These are phyloP conservation scores for Rhodotorula diobovata DNA, from an alignment of 768 basidiomycete genomes.

Conservation along the genomic window DNA sequence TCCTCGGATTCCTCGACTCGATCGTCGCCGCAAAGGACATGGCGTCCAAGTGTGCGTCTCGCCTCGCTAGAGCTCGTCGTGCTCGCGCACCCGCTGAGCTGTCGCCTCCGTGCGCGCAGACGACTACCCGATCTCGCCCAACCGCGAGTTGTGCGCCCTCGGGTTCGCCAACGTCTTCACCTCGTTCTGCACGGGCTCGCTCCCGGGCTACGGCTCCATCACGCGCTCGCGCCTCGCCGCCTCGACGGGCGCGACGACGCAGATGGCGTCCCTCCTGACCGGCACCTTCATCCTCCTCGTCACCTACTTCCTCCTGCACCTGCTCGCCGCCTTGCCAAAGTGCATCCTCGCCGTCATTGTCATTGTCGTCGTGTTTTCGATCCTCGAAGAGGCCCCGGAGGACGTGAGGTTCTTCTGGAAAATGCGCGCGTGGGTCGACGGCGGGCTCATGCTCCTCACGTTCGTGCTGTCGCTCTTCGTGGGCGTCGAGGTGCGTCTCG, in stretches of 20 bases:
- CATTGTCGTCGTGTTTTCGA: conserved; percentile 53
- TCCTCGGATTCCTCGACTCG: conserved; percentile 88
- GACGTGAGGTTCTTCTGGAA: conserved; percentile 56
- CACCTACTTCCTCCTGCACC: conserved; percentile 83
- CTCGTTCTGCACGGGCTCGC: conserved; percentile 77
- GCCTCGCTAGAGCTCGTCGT: too few relatives aligned
- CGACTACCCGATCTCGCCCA: conserved; percentile 55
- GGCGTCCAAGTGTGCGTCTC: not conserved
- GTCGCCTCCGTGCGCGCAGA: not conserved
- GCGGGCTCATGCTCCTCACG: conserved; percentile 78
- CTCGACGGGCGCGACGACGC: conserved; percentile 79
- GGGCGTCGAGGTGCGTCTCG: conserved; percentile 65
- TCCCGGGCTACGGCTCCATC: conserved; percentile 90
- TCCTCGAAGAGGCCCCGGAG: conserved; percentile 79
- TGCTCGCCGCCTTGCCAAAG: conserved; percentile 80
- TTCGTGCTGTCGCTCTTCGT: conserved; percentile 82
- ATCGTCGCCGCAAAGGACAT: conserved; percentile 88
- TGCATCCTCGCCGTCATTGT: conserved; percentile 84
- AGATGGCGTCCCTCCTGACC: conserved; percentile 58
- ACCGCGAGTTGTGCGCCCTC: conserved; percentile 90
- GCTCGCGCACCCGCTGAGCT: too few relatives aligned
- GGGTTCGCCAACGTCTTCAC: conserved; percentile 51
- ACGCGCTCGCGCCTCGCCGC: conserved; percentile 87
- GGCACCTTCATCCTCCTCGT: conserved; percentile 55
- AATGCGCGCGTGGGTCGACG: conserved; percentile 88